phyloP scores from a whole-genome alignment of 495 filamentous ascomycete species.

The Penicillium ucsense region DNA sequence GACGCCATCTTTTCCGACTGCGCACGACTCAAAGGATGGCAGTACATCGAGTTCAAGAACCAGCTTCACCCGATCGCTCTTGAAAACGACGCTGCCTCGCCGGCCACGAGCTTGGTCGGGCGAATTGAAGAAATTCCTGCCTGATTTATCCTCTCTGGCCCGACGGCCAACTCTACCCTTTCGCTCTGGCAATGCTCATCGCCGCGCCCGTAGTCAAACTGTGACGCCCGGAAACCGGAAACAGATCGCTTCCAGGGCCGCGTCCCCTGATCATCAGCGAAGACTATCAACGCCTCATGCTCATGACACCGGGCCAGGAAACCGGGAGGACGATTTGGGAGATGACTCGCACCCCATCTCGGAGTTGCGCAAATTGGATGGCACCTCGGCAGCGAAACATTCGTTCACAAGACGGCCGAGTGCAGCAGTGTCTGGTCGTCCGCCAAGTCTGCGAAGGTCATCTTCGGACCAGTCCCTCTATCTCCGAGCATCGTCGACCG shows the following conservation, averaged over 20 bases:
- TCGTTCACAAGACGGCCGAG: conserved; percentile 24
- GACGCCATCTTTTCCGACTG: neutral
- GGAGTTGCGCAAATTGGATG: conserved; percentile 22
- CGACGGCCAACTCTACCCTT: conserved; percentile 41
- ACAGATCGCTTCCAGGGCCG: neutral
- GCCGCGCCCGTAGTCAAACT: conserved; percentile 23
- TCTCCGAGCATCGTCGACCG: conserved; percentile 52
- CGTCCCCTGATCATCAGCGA: conserved; percentile 7
- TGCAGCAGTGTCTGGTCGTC: conserved; percentile 13
- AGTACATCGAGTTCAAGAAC: conserved; percentile 13
- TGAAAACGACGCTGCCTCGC: conserved; percentile 30
- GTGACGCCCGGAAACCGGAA: conserved; percentile 6
- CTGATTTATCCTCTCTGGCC: conserved; percentile 32
- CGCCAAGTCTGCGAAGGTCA: conserved; percentile 42
- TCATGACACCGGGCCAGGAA: neutral
- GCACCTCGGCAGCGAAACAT: conserved; percentile 23
- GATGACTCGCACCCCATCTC: conserved; percentile 15
- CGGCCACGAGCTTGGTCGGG: conserved; percentile 34
- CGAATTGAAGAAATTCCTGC: conserved; percentile 35
- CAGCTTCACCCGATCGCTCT: conserved; percentile 31
- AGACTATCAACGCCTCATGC: neutral
- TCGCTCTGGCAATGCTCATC: conserved; percentile 20
- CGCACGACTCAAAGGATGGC: conserved; percentile 6
- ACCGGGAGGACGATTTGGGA: conserved; percentile 10
- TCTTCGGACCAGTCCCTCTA: conserved; percentile 72